phyloP scores from a whole-genome alignment of 768 basidiomycete species.

The Boletus tylopilopsis region DNA sequence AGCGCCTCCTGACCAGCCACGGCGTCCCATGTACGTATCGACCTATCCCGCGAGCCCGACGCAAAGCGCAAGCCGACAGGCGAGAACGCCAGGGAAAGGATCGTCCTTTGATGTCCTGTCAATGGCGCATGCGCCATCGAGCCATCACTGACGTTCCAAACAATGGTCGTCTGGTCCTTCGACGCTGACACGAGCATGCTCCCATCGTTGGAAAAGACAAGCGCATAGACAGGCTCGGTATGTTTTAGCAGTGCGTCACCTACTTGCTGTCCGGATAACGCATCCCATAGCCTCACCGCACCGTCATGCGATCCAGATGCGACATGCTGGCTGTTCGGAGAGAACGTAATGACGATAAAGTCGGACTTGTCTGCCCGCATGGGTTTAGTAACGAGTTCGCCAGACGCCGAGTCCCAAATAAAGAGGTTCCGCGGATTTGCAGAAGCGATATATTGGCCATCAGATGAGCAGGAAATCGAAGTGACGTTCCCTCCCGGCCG shows the following conservation, averaged over 20 bases:
- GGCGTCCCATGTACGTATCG: constrained; percentile 29
- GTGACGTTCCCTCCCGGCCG: constrained; percentile 10
- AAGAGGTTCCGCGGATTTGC: constrained; percentile 17
- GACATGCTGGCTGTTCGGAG: constrained; percentile 24
- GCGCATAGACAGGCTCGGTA: constrained; percentile 17
- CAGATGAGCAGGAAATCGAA: constrained; percentile 24
- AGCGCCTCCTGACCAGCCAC: constrained; percentile 14
- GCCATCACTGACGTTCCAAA: constrained; percentile 22
- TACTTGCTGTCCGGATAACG: constrained; percentile 20
- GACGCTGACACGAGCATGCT: constrained; percentile 24
- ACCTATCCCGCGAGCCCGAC: constrained; percentile 30
- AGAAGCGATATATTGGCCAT: constrained; percentile 29
- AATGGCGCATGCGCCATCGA: constrained; percentile 15
- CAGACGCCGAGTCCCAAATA: constrained; percentile 28
- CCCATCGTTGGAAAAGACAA: constrained; percentile 31
- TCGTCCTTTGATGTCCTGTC: constrained; percentile 21
- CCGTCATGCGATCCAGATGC: constrained; percentile 24
- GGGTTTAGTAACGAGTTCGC: constrained; percentile 21
- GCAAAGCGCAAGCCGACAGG: constrained; percentile 23
- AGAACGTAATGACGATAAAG: constrained; percentile 26
- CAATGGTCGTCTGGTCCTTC: constrained; percentile 23
- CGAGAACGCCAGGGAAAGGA: constrained; percentile 30
- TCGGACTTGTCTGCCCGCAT: constrained; percentile 8
- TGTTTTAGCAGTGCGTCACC: constrained; percentile 18
- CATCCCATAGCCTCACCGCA: constrained; percentile 26